Percentiles rank a stretch among this genome's conserved stretches.
phyloP scores from a whole-genome alignment of 1,284 basidiomycete species.

The Chondrostereum purpureum region DNA sequence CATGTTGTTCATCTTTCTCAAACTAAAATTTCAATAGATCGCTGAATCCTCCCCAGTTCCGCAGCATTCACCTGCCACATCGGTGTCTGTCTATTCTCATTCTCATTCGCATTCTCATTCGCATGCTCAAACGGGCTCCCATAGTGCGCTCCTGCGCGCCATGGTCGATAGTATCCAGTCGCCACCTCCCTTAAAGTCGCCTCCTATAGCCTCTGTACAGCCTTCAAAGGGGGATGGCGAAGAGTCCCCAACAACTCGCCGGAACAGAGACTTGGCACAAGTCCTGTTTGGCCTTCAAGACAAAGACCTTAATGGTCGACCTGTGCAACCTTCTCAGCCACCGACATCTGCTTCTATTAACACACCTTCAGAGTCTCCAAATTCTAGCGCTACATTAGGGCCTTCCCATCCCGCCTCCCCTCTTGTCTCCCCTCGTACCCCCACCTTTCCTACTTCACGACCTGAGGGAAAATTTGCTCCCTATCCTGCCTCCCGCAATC shows the following conservation, averaged over 20 bases:
- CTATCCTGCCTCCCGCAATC: constrained; percentile 26
- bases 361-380: not conserved
- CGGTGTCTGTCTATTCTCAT: constrained; percentile 29
- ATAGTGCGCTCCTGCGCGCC: constrained; percentile 56
- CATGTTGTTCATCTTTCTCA: constrained; percentile 7
- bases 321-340: not conserved
- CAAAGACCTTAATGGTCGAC: constrained; percentile 22
- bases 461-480: constrained; percentile 24
- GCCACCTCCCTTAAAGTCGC: constrained; percentile 20
- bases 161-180: constrained; percentile 62
- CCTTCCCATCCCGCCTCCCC: constrained; percentile 1
- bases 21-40: constrained; percentile 31
- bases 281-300: constrained; percentile 60
- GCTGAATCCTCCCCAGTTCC: constrained; percentile 51
- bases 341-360: not conserved
- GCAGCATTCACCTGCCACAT: constrained; percentile 28
- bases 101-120: constrained; percentile 41
- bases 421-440: constrained; percentile 12
- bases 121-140: not conserved
- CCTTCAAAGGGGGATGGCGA: constrained; percentile 29
- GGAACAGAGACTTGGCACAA: constrained; percentile 65
- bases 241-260: constrained; percentile 45
- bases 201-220: constrained; percentile 11
- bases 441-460: constrained; percentile 18
- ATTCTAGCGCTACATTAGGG: too few species aligned